A percentile compares a stretch with the other conserved stretches of the same genome.
phyloP scores from a whole-genome alignment of 2,329 filamentous ascomycete species.

The Alternaria tenuissima region DNA sequence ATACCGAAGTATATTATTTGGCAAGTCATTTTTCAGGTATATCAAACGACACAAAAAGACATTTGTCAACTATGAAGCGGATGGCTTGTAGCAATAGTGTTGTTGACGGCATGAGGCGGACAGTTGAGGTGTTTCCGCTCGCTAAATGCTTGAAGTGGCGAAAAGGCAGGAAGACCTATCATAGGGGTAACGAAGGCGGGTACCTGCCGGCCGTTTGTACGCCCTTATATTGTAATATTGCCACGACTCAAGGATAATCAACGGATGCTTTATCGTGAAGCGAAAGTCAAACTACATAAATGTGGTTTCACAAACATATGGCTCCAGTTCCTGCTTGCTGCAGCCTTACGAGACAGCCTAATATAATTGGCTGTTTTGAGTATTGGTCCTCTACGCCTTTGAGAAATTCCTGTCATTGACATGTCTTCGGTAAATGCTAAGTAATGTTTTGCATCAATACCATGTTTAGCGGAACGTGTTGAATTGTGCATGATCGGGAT shows the following conservation, averaged over 20 bases:
- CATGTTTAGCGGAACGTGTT: background rate
- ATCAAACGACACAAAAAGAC: background rate
- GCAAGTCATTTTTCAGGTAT: background rate
- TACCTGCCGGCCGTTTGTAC: conserved; percentile 26
- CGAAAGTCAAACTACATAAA: background rate
- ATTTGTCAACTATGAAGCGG: conserved; percentile 10
- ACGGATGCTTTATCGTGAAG: conserved; percentile 9
- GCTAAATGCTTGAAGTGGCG: conserved; percentile 7
- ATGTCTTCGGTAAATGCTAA: background rate
- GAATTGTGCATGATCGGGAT: background rate
- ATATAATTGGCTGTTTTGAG: background rate
- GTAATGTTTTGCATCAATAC: background rate
- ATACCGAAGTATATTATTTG: background rate
- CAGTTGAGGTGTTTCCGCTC: conserved; percentile 21
- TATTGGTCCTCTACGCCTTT: background rate
- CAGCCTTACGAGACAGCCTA: background rate
- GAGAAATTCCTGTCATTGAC: background rate
- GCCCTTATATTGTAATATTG: background rate
- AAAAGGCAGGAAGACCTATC: conserved; percentile 16
- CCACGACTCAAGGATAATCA: background rate
- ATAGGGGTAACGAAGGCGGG: conserved; percentile 26
- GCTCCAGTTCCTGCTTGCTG: background rate
- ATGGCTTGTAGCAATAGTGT: background rate
- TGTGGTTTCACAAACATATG: background rate
- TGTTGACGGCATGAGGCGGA: conserved; percentile 6